Evolutionary conservation across 139 green algal genomes (phyloP).

Genomic region (Chloropicon primus): DNA sequence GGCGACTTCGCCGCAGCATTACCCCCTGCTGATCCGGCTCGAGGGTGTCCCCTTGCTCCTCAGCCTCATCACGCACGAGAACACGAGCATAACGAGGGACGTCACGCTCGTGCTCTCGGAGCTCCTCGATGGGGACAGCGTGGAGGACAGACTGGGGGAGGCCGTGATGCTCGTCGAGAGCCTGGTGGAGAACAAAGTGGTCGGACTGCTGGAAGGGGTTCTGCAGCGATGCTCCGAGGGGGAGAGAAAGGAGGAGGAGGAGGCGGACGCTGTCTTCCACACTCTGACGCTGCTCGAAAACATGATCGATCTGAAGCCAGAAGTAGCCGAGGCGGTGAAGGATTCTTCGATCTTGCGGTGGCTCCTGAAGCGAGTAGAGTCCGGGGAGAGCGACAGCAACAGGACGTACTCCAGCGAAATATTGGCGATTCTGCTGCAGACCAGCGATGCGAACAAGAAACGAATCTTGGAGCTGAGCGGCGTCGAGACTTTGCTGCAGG

Average conservation of each 20-base stretch:
- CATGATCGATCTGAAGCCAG: constrained; percentile 59
- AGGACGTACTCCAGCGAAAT: constrained; percentile 77
- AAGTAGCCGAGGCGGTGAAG: constrained; percentile 28
- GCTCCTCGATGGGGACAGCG: constrained; percentile 71
- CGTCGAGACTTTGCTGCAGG: constrained; percentile 56
- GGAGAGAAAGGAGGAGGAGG: constrained; percentile 49
- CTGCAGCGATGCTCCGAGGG: constrained; percentile 51
- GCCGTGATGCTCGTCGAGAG: constrained; percentile 43
- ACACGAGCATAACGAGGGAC: constrained; percentile 74
- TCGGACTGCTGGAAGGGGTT: constrained; percentile 58
- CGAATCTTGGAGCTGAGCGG: constrained; percentile 44
- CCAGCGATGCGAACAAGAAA: constrained; percentile 46
- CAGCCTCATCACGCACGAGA: constrained; percentile 79
- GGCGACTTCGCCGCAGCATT: constrained; percentile 45
- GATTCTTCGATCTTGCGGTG: constrained; percentile 61
- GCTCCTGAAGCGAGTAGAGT: constrained; percentile 65
- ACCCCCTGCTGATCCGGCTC: constrained; percentile 23
- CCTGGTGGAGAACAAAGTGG: constrained; percentile 47
- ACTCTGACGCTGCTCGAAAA: constrained; percentile 76
- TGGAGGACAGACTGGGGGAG: constrained; percentile 49
- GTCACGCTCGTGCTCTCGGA: constrained; percentile 67
- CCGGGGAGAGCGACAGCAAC: constrained; percentile 57
- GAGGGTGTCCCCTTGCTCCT: constrained; percentile 54
- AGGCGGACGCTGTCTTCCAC: constrained; percentile 57
- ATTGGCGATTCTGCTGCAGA: constrained; percentile 76